A percentile compares a stretch with the other conserved stretches of the same genome.
These are phyloP conservation scores for Coemansia reversa DNA, from an alignment of 192 early-diverging fungal genomes.

Conservation along the genomic window DNA sequence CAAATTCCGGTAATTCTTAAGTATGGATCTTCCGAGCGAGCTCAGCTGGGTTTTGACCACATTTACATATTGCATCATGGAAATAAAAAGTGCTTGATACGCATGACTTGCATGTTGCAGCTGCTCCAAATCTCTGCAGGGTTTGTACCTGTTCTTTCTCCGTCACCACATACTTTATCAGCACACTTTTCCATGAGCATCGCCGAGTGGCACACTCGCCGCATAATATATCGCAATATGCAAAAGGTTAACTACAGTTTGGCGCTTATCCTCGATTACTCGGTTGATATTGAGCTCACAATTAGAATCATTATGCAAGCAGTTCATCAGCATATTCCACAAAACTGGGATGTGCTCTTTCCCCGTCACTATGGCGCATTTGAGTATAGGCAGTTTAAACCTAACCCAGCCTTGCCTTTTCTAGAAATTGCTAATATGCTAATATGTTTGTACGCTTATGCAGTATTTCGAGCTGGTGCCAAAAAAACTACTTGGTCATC, in stretches of 20 bases:
- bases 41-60: conserved; percentile 32
- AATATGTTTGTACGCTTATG: conserved; percentile 36
- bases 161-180: conserved; percentile 2
- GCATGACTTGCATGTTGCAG: conserved; percentile 26
- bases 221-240: conserved; percentile 27
- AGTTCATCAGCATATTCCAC: conserved; percentile 21
- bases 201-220: conserved; percentile 20
- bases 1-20: conserved; percentile 14
- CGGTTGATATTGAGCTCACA: conserved; percentile 41
- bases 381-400: conserved; percentile 18
- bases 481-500: conserved; percentile 7
- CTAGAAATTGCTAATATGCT: conserved; percentile 35
- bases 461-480: conserved; percentile 28
- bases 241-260: conserved; percentile 11
- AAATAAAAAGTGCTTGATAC: conserved; percentile 11
- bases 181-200: neutral
- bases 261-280: conserved; percentile 39
- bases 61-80: conserved; percentile 37
- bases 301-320: conserved; percentile 24
- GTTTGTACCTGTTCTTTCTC: conserved; percentile 25
- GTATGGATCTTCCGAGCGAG: conserved; percentile 9
- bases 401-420: neutral
- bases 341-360: conserved; percentile 43
- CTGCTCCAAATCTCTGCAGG: conserved; percentile 28
- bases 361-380: conserved; percentile 39